These are phyloP conservation scores for Floccularia luteovirens DNA, from an alignment of 768 basidiomycete genomes.

Conservation along the genomic window DNA sequence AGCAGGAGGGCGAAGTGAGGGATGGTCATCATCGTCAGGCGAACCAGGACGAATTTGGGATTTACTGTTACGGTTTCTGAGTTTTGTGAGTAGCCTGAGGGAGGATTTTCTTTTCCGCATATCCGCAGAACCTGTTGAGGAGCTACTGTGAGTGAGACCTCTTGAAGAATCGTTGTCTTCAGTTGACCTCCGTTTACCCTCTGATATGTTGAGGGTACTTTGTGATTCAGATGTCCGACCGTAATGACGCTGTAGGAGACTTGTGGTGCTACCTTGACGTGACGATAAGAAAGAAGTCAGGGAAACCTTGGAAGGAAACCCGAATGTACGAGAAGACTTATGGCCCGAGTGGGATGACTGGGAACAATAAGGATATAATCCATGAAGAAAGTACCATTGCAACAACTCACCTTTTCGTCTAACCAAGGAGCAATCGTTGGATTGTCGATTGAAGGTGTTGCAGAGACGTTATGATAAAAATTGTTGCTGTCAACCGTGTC, in stretches of 20 bases:
- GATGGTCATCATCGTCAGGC: constrained; percentile 4
- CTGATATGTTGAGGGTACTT: constrained; percentile 13
- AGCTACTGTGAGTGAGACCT: constrained; percentile 4
- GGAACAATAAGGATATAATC: no score
- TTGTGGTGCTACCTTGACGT: constrained; percentile 9
- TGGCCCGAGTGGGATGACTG: no score
- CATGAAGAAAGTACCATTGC: no score
- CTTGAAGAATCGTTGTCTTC: constrained; percentile 11
- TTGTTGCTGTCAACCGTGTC: no score
- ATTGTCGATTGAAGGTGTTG: no score
- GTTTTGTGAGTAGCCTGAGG: constrained; percentile 2
- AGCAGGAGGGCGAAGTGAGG: background rate
- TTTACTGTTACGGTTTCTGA: constrained; percentile 8
- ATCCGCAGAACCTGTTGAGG: constrained; percentile 7
- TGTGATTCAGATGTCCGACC: constrained; percentile 12
- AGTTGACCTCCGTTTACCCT: constrained; percentile 6
- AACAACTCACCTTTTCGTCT: no score
- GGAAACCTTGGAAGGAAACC: constrained; percentile 21
- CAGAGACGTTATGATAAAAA: no score
- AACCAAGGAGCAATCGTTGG: no score
- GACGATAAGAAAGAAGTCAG: constrained; percentile 14
- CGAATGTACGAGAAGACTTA: constrained; percentile 8
- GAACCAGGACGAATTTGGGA: constrained; percentile 6
- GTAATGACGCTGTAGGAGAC: constrained; percentile 8
- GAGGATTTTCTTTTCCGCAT: constrained; percentile 9